Evolutionary conservation across 306 rosid genomes (phyloP).

Genomic region (Castanopsis chinensis): DNA sequence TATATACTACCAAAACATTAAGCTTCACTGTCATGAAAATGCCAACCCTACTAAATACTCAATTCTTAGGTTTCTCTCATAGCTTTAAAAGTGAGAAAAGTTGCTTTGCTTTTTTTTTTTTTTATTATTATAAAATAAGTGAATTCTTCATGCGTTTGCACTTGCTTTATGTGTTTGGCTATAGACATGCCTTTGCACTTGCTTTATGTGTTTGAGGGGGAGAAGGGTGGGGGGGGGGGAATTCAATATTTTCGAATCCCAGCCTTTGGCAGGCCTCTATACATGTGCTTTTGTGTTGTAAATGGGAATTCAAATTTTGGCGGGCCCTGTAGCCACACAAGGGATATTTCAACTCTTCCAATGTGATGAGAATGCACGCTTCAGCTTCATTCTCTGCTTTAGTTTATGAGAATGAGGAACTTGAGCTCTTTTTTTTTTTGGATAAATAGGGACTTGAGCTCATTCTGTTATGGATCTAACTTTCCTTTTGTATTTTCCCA

Average conservation of each 20-base stretch:
- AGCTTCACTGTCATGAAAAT: neutral
- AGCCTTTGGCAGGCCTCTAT: no score
- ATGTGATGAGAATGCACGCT: neutral
- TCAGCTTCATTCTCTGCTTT: neutral
- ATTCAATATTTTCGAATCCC: no score
- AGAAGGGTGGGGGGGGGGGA: no score
- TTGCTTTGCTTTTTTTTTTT: neutral
- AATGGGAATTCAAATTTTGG: neutral
- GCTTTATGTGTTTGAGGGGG: no score
- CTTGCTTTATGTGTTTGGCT: no score
- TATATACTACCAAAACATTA: neutral
- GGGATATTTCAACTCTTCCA: no score
- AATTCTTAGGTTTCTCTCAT: neutral
- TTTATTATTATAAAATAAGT: no score
- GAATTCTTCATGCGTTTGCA: no score
- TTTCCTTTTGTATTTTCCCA: slow-evolving; percentile 17
- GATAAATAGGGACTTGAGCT: neutral
- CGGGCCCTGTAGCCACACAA: no score
- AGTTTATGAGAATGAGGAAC: neutral
- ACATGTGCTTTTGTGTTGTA: no score
- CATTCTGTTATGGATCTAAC: slow-evolving; percentile 11
- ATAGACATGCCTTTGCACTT: no score
- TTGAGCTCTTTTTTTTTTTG: neutral
- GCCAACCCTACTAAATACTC: neutral
- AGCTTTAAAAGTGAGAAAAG: neutral